phyloP scores from a whole-genome alignment of 225 moss, liverwort and hornwort genomes.

The Asterella californica region DNA sequence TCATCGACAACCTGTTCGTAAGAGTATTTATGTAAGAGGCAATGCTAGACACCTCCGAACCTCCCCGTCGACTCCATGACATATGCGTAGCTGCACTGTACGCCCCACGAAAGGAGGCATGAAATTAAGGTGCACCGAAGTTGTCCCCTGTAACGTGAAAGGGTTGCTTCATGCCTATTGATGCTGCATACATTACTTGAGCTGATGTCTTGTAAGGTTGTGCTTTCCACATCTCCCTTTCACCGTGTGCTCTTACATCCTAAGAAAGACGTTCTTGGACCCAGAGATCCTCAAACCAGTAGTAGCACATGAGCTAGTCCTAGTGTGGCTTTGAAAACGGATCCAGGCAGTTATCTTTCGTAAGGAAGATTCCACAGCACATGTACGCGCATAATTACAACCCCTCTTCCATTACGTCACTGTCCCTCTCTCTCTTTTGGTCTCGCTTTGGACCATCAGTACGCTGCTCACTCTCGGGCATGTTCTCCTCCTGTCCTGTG shows the following conservation, averaged over 20 bases:
- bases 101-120: background rate
- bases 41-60: background rate
- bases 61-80: background rate
- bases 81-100: background rate
- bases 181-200: background rate
- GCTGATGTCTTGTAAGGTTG: background rate
- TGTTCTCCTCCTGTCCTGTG: slow-evolving; percentile 20
- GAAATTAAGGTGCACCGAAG: background rate
- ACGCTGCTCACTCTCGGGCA: slow-evolving; percentile 22
- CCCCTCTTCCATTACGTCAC: slow-evolving; percentile 44
- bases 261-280: background rate
- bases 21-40: too few relatives aligned
- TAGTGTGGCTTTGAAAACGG: background rate
- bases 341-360: background rate
- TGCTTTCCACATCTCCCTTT: background rate
- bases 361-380: background rate
- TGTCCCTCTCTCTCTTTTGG: slow-evolving; percentile 24
- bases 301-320: background rate
- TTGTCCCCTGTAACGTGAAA: background rate
- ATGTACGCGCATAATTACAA: slow-evolving; percentile 20
- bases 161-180: background rate
- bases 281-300: background rate
- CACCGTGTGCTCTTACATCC: background rate
- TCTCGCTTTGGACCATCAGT: slow-evolving; percentile 27
- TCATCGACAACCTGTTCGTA: background rate